Base-by-base conservation (phyloP, 1,284 basidiomycete genomes). In the Tilletia walkeri region DNA sequence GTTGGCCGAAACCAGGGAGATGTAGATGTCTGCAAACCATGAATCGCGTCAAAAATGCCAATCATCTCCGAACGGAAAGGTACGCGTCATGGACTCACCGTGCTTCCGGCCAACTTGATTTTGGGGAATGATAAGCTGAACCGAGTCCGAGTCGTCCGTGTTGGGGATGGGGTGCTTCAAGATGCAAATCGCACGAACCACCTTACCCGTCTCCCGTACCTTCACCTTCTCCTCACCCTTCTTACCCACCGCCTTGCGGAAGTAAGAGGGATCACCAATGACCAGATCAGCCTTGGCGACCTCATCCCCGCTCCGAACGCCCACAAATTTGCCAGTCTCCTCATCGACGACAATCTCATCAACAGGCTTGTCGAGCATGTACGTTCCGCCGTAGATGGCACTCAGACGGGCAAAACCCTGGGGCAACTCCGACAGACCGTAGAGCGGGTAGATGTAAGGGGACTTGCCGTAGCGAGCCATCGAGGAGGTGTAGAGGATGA, bases 401-500 rank as follows among this genome's bases (percentile, higher is more conserved):
- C 92, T 95, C 61, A 83, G 80, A 83, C 96, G 94, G 18, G 96
- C 96, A 83, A 99, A 99, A 2, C 95, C 94, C 84, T 99, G 96
- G 24, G 96, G 96, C 66, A 99, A 91, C 85, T 99, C 96, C 78
- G 96, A 96, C 67, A 99, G 91, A 76, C 96, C 96, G 85, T 99
- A 99, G 68, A 98, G 89, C 16, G 96, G 96, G 87, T 99, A 99
- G 84, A 99, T 97, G 88, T 99, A 99, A 3, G 96, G 96, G 20
- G 96, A 99, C 86, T 99, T 99, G 80, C 96, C 96, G 86, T 97
- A 99, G 69, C 96, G 92, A 39, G 96, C 94, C 93, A 99, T 97
- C 24, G 95, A 99, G 7, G 92, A 91, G 18, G 94, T 97, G 87
- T 99, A 99, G 73, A 99, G 90, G 76, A 98, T 88, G 85, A 99